Evolutionary conservation across 2,329 filamentous ascomycete genomes (phyloP).

Genomic region (Endoconidiophora polonica): DNA sequence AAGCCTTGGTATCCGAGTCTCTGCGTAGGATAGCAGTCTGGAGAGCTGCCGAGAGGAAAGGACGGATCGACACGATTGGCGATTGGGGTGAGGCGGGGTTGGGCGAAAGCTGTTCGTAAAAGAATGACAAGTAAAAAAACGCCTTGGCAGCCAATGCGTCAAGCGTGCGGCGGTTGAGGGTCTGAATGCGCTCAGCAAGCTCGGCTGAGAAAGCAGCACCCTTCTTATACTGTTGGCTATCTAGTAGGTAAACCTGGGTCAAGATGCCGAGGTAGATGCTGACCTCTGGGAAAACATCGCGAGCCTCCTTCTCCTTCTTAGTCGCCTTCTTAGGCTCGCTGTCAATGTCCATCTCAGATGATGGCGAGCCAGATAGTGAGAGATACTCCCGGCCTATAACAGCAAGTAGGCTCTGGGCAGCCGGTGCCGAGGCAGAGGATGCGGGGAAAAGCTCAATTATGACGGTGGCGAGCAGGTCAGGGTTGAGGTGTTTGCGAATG

Average conservation of each 20-base stretch:
- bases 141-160: slow-evolving; percentile 89
- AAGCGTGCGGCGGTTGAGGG: slow-evolving; percentile 80
- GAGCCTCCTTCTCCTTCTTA: slow-evolving; percentile 53
- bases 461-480: slow-evolving; percentile 64
- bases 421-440: slow-evolving; percentile 40
- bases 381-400: slow-evolving; percentile 52
- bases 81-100: slow-evolving; percentile 80
- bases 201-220: slow-evolving; percentile 73
- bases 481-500: slow-evolving; percentile 75
- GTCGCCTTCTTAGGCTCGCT: slow-evolving; percentile 34
- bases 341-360: slow-evolving; percentile 60
- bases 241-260: slow-evolving; percentile 73
- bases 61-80: slow-evolving; percentile 70
- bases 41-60: slow-evolving; percentile 70
- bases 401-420: slow-evolving; percentile 52
- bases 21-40: slow-evolving; percentile 92
- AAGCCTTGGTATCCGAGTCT: slow-evolving; percentile 92
- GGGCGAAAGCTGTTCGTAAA: slow-evolving; percentile 79
- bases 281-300: slow-evolving; percentile 71
- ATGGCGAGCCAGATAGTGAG: slow-evolving; percentile 35
- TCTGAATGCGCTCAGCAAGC: slow-evolving; percentile 70
- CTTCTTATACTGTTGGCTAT: slow-evolving; percentile 62
- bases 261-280: slow-evolving; percentile 81
- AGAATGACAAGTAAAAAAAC: slow-evolving; percentile 95
- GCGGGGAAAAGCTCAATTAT: slow-evolving; percentile 66